A percentile compares a stretch with the other conserved stretches of the same genome.
Conservation (phyloP, 495 filamentous ascomycete species). For the Podospora conica region DNA sequence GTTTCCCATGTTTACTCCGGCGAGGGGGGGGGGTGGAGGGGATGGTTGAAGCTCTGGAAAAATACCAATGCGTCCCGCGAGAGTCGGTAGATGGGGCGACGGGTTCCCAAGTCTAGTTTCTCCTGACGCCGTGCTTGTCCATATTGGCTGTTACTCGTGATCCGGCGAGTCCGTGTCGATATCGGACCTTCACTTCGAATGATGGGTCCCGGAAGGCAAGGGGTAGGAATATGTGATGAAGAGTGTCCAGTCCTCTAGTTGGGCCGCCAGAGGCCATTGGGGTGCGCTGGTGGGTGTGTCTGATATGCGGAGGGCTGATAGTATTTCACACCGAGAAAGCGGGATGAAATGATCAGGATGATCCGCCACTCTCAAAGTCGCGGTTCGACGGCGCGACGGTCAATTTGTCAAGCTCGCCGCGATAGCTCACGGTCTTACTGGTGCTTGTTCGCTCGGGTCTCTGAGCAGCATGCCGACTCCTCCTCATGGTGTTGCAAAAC, state of each 20-base stretch:
- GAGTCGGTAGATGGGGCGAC: not conserved
- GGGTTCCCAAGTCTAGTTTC: not conserved
- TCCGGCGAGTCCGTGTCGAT: not conserved
- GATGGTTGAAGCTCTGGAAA: not conserved
- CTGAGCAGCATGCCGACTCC: slow-evolving; percentile 7
- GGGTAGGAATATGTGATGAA: not conserved
- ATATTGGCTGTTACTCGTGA: not conserved
- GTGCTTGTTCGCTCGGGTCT: not conserved
- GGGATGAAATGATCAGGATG: slow-evolving; percentile 19
- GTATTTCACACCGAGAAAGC: slow-evolving; percentile 25
- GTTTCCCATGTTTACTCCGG: not conserved
- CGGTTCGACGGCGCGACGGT: not conserved
- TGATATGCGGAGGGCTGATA: slow-evolving; percentile 14
- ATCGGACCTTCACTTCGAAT: not conserved
- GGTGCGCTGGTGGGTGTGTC: slow-evolving; percentile 3
- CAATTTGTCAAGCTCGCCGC: slow-evolving; percentile 13
- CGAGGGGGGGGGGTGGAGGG: not conserved
- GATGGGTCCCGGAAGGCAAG: not conserved
- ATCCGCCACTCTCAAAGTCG: not conserved
- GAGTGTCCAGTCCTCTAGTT: not conserved
- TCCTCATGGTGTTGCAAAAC: slow-evolving; percentile 1
- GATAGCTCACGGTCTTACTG: not conserved
- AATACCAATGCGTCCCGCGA: not conserved
- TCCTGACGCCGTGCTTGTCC: not conserved
- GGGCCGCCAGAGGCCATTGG: not conserved